A percentile compares a stretch with the other conserved stretches of the same genome.
These are phyloP conservation scores for Phytopythium aichiense DNA, from an alignment of 352 stramenopile species.

Conservation along the genomic window DNA sequence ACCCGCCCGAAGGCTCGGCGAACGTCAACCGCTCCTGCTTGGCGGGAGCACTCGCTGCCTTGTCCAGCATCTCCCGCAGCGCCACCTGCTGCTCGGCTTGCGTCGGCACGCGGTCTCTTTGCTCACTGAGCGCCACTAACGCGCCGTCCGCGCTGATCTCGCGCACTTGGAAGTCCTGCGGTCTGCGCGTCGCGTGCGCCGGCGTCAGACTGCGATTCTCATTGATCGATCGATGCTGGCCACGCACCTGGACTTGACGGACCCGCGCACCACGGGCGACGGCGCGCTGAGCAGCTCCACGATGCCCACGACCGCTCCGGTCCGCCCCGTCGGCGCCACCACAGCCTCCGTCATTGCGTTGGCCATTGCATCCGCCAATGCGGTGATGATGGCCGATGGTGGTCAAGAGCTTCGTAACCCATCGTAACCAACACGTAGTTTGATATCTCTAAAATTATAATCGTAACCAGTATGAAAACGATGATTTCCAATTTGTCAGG, in stretches of 20 bases:
- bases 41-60: constrained; percentile 9
- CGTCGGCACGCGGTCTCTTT: constrained; percentile 24
- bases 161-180: constrained; percentile 66
- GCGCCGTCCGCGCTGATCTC: constrained; percentile 46
- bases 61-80: constrained; percentile 23
- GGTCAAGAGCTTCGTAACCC: not conserved
- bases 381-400: not conserved
- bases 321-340: not conserved
- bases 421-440: no score
- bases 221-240: not conserved
- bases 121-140: constrained; percentile 33
- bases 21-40: constrained; percentile 51
- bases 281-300: constrained; percentile 30
- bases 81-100: constrained; percentile 28
- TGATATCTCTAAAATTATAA: no score
- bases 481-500: no score
- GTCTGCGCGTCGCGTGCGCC: constrained; percentile 11
- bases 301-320: constrained; percentile 38
- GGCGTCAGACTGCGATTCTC: not conserved
- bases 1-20: constrained; percentile 41
- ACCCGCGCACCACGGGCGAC: constrained; percentile 14
- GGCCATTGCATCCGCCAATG: no score
- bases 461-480: no score
- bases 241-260: constrained; percentile 50
- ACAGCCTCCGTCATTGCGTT: not conserved